Base-by-base conservation (phyloP, 768 basidiomycete species). In the Daedaleopsis nitida region DNA sequence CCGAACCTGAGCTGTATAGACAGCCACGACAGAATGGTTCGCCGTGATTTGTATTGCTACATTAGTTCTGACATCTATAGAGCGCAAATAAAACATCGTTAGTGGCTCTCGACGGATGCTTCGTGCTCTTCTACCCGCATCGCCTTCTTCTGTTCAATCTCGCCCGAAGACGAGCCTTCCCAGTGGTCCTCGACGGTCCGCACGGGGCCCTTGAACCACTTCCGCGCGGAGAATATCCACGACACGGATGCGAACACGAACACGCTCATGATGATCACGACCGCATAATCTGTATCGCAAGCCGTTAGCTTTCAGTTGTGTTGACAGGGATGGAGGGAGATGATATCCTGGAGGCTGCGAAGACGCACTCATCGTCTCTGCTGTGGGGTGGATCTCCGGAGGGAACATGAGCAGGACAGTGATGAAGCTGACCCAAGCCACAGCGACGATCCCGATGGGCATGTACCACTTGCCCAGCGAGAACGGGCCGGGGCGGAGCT, bases 141-240 rank as follows among this genome's bases (percentile, higher is more conserved):
- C 38, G 34, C 47, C 23, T 59, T 51, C 53, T 63, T 65, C 59
- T 65, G 62, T 6, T 63, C 60, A 12, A 43, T 56, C 13, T 45
- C 32, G 34, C 27, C 27, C 27, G 27, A 32, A 3, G 51, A 19
- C 35, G n/a, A 27, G 19, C 49, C 52, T 0, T n/a, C 10, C 1
- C 19, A 13, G 16, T 52, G 23, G 19, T 57, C 59, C 21, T 65
- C 62, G n/a, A 67, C 54, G 55, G 80, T 89, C 64, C 75, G 73
- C 52, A 89, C 76, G 17, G 88, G 88, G 0, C 88, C 88, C 23
- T 73, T 78, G 75, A 90, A 91, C 88, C 88, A 91, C 59, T 86
- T 83, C 38, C 74, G 82, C 1, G 89, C 89, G 23, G 87, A 88
- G 5, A 86, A 35, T 7, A 86, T 70, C 89, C 89, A 91, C 7